Evolutionary conservation across 1,139 yeast genomes (phyloP).

Genomic region (Ogataea hybrid): DNA sequence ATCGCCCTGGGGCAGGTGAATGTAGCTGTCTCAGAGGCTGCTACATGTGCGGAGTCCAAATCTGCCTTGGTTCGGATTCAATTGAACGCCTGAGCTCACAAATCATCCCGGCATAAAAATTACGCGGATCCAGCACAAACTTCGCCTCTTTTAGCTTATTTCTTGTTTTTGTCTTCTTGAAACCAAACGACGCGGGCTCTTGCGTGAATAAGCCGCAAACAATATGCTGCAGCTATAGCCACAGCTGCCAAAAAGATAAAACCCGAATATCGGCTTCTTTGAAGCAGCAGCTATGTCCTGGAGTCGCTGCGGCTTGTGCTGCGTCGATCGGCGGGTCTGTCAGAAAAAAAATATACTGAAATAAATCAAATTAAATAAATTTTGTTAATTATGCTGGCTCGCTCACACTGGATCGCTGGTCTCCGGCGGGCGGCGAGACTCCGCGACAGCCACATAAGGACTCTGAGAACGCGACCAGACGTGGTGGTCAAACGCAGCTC

Average conservation of each 20-base stretch:
- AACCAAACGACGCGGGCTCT: constrained; percentile 4
- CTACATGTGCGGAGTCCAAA: too few relatives aligned
- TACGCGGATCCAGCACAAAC: constrained; percentile 4
- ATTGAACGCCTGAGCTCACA: neutral
- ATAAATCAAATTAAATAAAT: neutral
- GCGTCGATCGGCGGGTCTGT: neutral
- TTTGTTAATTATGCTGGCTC: neutral
- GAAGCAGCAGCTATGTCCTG: neutral
- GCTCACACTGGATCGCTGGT: neutral
- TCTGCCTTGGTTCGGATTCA: too few relatives aligned
- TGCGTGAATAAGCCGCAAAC: neutral
- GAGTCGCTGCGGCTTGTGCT: neutral
- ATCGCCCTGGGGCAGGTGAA: too few relatives aligned
- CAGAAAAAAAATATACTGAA: neutral
- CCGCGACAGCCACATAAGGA: neutral
- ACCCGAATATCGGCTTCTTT: neutral
- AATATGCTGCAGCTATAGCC: neutral
- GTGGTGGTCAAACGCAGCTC: neutral
- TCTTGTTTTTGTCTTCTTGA: neutral
- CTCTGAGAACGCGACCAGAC: neutral
- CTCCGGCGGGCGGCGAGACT: neutral
- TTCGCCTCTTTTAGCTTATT: neutral
- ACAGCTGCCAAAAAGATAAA: neutral
- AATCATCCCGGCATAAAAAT: constrained; percentile 1
- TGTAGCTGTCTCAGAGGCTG: too few relatives aligned